Conservation (phyloP, 257 asterid genomes). For the Henckelia pumila region DNA sequence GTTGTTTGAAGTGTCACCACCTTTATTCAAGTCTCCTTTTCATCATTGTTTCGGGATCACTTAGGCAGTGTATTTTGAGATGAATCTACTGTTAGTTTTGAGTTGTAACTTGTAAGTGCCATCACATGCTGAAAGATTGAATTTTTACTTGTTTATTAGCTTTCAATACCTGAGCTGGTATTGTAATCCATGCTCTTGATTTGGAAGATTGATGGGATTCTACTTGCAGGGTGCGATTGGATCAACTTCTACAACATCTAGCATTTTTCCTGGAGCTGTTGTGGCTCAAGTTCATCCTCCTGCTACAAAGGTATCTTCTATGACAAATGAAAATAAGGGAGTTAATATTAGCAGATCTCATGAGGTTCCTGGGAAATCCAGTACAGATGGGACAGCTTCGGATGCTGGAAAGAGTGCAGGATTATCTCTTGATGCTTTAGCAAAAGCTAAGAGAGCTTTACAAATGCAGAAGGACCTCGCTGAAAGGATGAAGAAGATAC, state of each 20-base stretch:
- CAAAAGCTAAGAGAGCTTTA: slow-evolving; percentile 80
- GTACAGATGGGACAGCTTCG: slow-evolving; percentile 92
- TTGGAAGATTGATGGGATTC: slow-evolving; percentile 17
- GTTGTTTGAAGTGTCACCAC: not conserved
- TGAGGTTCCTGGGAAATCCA: slow-evolving; percentile 99
- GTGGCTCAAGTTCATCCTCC: slow-evolving; percentile 47
- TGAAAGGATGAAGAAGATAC: slow-evolving; percentile 76
- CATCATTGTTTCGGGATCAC: slow-evolving; percentile 3
- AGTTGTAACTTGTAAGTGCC: slow-evolving; percentile 12
- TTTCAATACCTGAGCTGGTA: not conserved
- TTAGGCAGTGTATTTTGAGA: not conserved
- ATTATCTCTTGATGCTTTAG: slow-evolving; percentile 78
- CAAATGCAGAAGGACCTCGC: slow-evolving; percentile 77
- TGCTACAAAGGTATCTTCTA: slow-evolving; percentile 89
- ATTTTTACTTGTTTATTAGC: slow-evolving; percentile 8
- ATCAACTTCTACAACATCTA: slow-evolving; percentile 39
- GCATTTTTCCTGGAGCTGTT: slow-evolving; percentile 36
- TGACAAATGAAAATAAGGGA: slow-evolving; percentile 99
- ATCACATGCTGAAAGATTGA: slow-evolving; percentile 21
- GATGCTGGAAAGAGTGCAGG: slow-evolving; percentile 71
- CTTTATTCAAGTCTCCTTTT: slow-evolving; percentile 3
- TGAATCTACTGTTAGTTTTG: slow-evolving; percentile 16
- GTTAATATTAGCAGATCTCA: slow-evolving; percentile 95
- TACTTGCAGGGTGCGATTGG: slow-evolving; percentile 63
- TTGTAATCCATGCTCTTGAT: slow-evolving; percentile 4